These are phyloP conservation scores for Lactifluus pinguis DNA, from an alignment of 768 basidiomycete genomes.

Conservation along the genomic window DNA sequence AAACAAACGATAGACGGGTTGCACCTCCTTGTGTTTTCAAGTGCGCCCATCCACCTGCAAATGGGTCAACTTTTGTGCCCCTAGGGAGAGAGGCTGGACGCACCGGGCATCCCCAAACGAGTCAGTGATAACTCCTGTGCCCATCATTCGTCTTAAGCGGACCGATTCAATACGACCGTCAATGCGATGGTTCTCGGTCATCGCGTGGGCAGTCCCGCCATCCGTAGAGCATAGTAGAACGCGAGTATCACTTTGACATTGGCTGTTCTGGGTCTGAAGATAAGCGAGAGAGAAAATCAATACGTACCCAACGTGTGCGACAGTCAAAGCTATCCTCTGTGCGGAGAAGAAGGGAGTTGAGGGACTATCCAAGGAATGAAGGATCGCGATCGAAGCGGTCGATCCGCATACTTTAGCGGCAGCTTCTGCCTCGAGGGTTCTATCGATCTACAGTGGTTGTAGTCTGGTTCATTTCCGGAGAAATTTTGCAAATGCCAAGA, in stretches of 20 bases:
- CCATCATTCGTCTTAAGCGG: slow-evolving; percentile 82
- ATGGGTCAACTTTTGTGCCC: neutral
- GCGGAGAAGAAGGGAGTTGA: slow-evolving; percentile 78
- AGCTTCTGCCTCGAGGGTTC: slow-evolving; percentile 56
- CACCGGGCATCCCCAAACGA: slow-evolving; percentile 90
- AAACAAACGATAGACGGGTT: slow-evolving; percentile 20
- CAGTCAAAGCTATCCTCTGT: slow-evolving; percentile 63
- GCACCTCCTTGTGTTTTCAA: slow-evolving; percentile 86
- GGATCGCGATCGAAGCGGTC: slow-evolving; percentile 80
- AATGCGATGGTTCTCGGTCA: slow-evolving; percentile 96
- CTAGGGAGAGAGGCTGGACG: slow-evolving; percentile 15
- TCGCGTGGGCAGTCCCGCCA: slow-evolving; percentile 64
- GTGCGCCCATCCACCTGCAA: slow-evolving; percentile 84
- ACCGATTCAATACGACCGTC: slow-evolving; percentile 81
- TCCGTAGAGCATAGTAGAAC: slow-evolving; percentile 72
- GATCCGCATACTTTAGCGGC: slow-evolving; percentile 75
- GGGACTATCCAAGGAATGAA: slow-evolving; percentile 85
- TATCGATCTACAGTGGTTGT: slow-evolving; percentile 49
- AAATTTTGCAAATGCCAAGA: too few species aligned
- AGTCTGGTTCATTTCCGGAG: slow-evolving; percentile 1
- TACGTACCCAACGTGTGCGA: slow-evolving; percentile 85
- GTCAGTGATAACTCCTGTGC: slow-evolving; percentile 81
- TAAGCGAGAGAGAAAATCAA: neutral
- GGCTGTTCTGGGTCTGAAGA: neutral
- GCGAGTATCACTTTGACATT: slow-evolving; percentile 64